Evolutionary conservation across 352 stramenopile species (phyloP).

Genomic region (Pythium monospermum): DNA sequence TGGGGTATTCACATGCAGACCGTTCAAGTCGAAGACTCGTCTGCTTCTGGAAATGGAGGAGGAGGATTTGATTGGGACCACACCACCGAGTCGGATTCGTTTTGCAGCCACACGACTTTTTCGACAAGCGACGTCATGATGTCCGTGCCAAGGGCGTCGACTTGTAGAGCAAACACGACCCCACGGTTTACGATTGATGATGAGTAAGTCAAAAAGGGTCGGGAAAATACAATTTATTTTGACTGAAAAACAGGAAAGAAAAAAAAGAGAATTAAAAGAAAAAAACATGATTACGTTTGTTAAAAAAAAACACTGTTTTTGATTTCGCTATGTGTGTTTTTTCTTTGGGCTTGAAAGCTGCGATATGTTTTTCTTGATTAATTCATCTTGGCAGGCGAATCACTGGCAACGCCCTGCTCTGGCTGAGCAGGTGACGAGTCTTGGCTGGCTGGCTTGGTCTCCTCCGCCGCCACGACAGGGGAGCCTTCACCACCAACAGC

Average conservation of each 20-base stretch:
- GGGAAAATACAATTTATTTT: background rate
- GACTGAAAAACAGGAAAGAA: too few species aligned
- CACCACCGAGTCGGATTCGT: conserved; percentile 35
- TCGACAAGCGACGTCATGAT: conserved; percentile 60
- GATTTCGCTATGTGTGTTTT: too few species aligned
- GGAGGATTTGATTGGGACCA: conserved; percentile 53
- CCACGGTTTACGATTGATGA: conserved; percentile 20
- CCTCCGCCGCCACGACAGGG: background rate
- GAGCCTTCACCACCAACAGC: too few species aligned
- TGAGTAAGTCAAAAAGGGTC: conserved; percentile 20
- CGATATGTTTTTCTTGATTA: background rate
- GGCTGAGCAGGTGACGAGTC: conserved; percentile 10
- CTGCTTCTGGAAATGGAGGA: too few species aligned
- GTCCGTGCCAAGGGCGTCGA: conserved; percentile 63
- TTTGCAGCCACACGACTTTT: conserved; percentile 33
- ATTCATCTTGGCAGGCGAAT: conserved; percentile 2
- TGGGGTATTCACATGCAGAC: conserved; percentile 57
- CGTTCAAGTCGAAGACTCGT: conserved; percentile 62
- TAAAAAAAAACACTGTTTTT: too few species aligned
- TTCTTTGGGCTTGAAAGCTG: too few species aligned
- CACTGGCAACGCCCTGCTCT: conserved; percentile 11
- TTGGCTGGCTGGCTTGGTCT: background rate
- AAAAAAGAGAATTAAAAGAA: too few species aligned
- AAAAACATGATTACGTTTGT: too few species aligned
- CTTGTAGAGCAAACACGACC: conserved; percentile 29